These are phyloP conservation scores for Hortiboletus campestris DNA, from an alignment of 768 basidiomycete genomes.

Conservation along the genomic window DNA sequence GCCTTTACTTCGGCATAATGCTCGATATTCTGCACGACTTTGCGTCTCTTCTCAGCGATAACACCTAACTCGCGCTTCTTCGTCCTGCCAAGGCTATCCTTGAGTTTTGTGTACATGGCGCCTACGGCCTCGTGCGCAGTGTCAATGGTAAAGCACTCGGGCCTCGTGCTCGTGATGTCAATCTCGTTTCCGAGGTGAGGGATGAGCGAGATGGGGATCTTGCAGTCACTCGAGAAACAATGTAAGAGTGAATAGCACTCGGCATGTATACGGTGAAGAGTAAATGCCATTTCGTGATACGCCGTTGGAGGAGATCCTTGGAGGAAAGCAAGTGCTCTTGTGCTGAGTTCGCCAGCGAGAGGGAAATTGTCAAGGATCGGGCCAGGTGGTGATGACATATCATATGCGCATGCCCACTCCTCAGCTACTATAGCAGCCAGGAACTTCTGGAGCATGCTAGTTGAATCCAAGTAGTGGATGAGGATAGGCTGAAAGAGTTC, in stretches of 20 bases:
- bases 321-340: conserved; percentile 68
- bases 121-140: conserved; percentile 73
- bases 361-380: conserved; percentile 55
- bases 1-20: conserved; percentile 80
- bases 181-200: conserved; percentile 77
- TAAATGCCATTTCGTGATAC: conserved; percentile 88
- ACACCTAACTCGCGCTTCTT: conserved; percentile 73
- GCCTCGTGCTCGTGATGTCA: conserved; percentile 64
- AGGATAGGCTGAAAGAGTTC: conserved; percentile 75
- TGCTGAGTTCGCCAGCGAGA: conserved; percentile 65
- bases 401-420: conserved; percentile 80
- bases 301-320: conserved; percentile 72
- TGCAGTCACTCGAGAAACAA: conserved; percentile 83
- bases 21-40: conserved; percentile 68
- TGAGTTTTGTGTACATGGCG: conserved; percentile 68
- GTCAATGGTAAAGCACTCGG: conserved; percentile 74
- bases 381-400: conserved; percentile 30
- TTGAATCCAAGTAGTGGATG: conserved; percentile 76
- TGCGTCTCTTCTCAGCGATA: conserved; percentile 73
- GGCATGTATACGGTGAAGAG: conserved; percentile 72
- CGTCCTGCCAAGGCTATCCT: conserved; percentile 68
- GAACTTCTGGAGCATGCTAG: conserved; percentile 90
- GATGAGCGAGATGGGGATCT: conserved; percentile 75
- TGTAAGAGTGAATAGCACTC: conserved; percentile 82
- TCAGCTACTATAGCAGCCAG: conserved; percentile 82